Conservation (phyloP, 2,329 filamentous ascomycete species). For the Venturia effusa region DNA sequence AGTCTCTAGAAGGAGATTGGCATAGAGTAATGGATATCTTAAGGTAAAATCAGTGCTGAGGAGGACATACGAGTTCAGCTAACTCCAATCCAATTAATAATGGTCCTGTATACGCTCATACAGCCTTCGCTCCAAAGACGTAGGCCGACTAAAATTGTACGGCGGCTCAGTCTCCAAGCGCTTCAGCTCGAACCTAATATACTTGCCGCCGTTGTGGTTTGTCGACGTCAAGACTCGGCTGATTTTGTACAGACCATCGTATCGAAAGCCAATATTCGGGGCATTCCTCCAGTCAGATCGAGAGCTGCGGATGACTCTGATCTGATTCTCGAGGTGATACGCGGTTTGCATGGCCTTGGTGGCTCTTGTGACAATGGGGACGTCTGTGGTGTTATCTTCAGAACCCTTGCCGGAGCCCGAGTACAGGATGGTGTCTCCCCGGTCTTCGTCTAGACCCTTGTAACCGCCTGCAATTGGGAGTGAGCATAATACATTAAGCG, state of each 20-base stretch:
- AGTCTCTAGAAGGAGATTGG: too few species aligned
- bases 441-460: not conserved
- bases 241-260: constrained; percentile 3
- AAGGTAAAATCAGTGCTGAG: too few species aligned
- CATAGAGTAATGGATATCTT: not conserved
- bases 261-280: not conserved
- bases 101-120: not conserved
- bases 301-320: constrained; percentile 2
- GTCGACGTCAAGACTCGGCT: not conserved
- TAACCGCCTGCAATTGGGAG: not conserved
- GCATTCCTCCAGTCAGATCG: not conserved
- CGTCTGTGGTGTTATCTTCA: not conserved
- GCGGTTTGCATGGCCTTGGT: not conserved
- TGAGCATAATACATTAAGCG: not conserved
- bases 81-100: not conserved
- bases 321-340: not conserved
- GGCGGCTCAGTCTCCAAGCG: not conserved
- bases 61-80: not conserved
- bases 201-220: not conserved
- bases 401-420: not conserved
- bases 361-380: not conserved
- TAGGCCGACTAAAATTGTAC: not conserved
- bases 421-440: not conserved
- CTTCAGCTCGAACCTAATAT: constrained; percentile 1
- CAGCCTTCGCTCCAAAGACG: not conserved